Base-by-base conservation (phyloP, 345 rosid species). In the Psidium guajava region DNA sequence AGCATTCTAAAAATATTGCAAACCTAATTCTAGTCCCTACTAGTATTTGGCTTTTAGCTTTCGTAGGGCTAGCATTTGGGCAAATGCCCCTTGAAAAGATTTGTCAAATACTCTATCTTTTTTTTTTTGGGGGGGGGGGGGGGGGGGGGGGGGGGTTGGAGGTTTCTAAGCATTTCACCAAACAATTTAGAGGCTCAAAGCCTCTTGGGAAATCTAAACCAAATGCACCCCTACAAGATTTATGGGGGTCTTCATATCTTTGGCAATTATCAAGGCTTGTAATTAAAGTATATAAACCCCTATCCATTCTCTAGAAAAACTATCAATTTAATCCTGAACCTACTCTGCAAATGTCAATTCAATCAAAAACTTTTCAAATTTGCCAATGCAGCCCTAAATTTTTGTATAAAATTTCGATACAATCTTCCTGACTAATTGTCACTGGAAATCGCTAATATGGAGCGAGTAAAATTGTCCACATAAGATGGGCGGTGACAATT, bases 251-350 rank as follows among this genome's bases (percentile, higher is more conserved):
- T 59, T 59, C 36, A n/a, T 59, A 59, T 59, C 69, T 59, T 36
- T 59, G n/a, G 69, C 18, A 59, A 36, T 59, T 59, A 59, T 36
- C 69, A 59, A 59, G 36, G 69, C 69, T 59, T 2, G 36, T 6
- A 59, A 59, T 59, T 59, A 12, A 59, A 28, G 13, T n/a, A 13
- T 36, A 59, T 59, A 18, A 59, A 59, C 9, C 69, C 69, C 9
- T 59, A 27, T n/a, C 36, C 36, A 58, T 58, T n/a, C 36, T 58
- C 18, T 49, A 0, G 2, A 58, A n/a, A 3, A 58, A n/a, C n/a
- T 58, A n/a, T n/a, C 18, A n/a, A n/a, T 58, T 13, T n/a, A 27
- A 6, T 58, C 1, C 2, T 3, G 0, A 59, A 59, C 5, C 0
- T 12, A 59, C 2, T 0, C 0, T 59, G 3, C 9, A 59, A 2